These are phyloP conservation scores for Escovopsis sp. DNA, from an alignment of 2,329 filamentous ascomycete genomes.

Conservation along the genomic window DNA sequence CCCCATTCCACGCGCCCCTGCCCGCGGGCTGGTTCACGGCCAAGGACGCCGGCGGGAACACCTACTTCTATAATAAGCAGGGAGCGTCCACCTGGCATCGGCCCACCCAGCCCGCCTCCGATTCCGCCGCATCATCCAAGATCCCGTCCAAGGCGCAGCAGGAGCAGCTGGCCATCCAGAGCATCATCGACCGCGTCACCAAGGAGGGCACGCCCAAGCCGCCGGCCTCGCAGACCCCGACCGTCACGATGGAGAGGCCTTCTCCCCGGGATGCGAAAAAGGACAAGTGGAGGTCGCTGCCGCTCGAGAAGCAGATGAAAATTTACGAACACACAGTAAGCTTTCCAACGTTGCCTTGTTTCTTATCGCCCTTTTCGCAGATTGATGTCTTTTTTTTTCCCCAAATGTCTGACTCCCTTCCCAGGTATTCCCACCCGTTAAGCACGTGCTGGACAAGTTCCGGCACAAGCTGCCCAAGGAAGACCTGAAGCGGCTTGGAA, in stretches of 20 bases:
- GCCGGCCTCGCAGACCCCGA: slow-evolving; percentile 48
- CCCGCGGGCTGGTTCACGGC: slow-evolving; percentile 80
- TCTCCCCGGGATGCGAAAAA: slow-evolving; percentile 43
- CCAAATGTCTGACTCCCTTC: neutral
- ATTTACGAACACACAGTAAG: slow-evolving; percentile 86
- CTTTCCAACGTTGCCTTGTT: slow-evolving; percentile 6
- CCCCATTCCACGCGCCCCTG: slow-evolving; percentile 39
- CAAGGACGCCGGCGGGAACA: slow-evolving; percentile 52
- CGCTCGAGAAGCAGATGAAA: slow-evolving; percentile 82
- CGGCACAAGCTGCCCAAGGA: slow-evolving; percentile 77
- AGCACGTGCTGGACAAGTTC: slow-evolving; percentile 75
- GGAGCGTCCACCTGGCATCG: slow-evolving; percentile 71
- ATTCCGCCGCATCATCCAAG: slow-evolving; percentile 34
- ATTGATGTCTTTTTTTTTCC: neutral
- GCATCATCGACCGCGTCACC: slow-evolving; percentile 73
- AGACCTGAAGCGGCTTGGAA: slow-evolving; percentile 46
- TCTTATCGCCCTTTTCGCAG: neutral
- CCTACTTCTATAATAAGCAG: slow-evolving; percentile 73
- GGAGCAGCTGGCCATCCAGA: slow-evolving; percentile 62
- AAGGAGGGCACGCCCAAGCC: slow-evolving; percentile 43
- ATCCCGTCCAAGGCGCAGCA: slow-evolving; percentile 47
- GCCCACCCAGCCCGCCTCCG: slow-evolving; percentile 50
- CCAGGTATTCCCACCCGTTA: slow-evolving; percentile 66
- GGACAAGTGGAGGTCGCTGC: slow-evolving; percentile 56
- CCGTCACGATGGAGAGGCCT: slow-evolving; percentile 35